Evolutionary conservation across 1,139 yeast species (phyloP), one percentile per base, ranked within the genome.

Genomic region (Zygosaccharomyces sapae): DNA sequence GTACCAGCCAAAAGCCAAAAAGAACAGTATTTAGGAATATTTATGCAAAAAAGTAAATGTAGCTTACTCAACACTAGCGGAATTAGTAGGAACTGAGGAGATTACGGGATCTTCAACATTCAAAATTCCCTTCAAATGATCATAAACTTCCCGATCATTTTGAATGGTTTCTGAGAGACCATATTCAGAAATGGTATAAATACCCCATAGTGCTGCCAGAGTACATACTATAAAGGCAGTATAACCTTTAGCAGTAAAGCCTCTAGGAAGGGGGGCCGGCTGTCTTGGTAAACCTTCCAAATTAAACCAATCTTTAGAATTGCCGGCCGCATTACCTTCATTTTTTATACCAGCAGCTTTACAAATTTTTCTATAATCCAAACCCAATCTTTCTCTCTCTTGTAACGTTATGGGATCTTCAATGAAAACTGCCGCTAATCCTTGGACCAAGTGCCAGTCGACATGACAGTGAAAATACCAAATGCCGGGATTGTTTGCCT

Each of bases 401-500:
- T 78, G 78, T 35, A 83, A 62, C 24, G 69, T 68, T 38, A 70
- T 57, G 9, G 89, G 89, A 35, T 87, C 89, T 69, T 87, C 96
- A 43, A 87, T 71, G 40, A 86, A 72, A n/a, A 75, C 73, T 50
- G 85, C 63, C 35, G 89, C 90, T 52, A 88, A 75, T 52, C 96
- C 96, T 69, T 87, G 96, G 59, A 80, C 81, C 72, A 88, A 76
- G 71, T 88, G 96, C 96, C 96, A 88, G 61, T 88, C 96, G 56
- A 88, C 83, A 61, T 88, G 96, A 70, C 96, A 89, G 67, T 88
- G 96, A 86, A 88, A 88, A 61, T 84, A 74, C 95, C 95, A 87
- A 36, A 86, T 88, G 60, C 96, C 96, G 22, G 96, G 96, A 66
- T 87, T 86, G 60, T 83, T 80, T 44, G 95, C 88, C 56, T 71